Percentiles rank a stretch among this genome's conserved stretches.
phyloP scores from a whole-genome alignment of 2,329 filamentous ascomycete genomes.

The Botryotinia globosa region DNA sequence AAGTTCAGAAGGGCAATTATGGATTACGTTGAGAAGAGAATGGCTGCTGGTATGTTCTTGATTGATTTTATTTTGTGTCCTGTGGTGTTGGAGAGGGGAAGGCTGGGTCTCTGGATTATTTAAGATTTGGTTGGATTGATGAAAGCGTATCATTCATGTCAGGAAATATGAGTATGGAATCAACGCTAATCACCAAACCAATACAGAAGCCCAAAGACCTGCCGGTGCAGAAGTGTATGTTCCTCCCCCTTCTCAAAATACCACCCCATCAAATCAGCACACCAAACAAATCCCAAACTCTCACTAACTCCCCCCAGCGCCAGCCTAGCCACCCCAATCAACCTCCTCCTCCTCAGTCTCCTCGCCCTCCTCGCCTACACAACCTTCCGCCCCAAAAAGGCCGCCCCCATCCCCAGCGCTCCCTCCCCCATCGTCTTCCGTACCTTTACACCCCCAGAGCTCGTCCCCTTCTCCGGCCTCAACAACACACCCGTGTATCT shows the following conservation, averaged over 20 bases:
- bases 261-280: neutral
- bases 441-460: slow-evolving; percentile 52
- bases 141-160: neutral
- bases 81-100: neutral
- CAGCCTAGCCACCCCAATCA: slow-evolving; percentile 53
- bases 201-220: slow-evolving; percentile 32
- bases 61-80: neutral
- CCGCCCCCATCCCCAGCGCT: slow-evolving; percentile 26
- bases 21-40: slow-evolving; percentile 40
- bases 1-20: slow-evolving; percentile 22
- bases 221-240: slow-evolving; percentile 37
- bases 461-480: slow-evolving; percentile 75
- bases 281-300: neutral
- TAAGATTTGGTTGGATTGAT: neutral
- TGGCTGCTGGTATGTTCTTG: slow-evolving; percentile 34
- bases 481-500: slow-evolving; percentile 77
- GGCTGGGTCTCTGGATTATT: neutral
- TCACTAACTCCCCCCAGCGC: slow-evolving; percentile 23
- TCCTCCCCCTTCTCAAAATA: neutral
- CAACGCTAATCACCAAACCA: slow-evolving; percentile 25
- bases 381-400: slow-evolving; percentile 47
- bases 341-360: slow-evolving; percentile 56
- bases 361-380: slow-evolving; percentile 58
- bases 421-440: slow-evolving; percentile 46
- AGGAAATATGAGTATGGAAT: neutral